phyloP scores from a whole-genome alignment of 2,329 filamentous ascomycete species.

The Trichophyton rubrum region DNA sequence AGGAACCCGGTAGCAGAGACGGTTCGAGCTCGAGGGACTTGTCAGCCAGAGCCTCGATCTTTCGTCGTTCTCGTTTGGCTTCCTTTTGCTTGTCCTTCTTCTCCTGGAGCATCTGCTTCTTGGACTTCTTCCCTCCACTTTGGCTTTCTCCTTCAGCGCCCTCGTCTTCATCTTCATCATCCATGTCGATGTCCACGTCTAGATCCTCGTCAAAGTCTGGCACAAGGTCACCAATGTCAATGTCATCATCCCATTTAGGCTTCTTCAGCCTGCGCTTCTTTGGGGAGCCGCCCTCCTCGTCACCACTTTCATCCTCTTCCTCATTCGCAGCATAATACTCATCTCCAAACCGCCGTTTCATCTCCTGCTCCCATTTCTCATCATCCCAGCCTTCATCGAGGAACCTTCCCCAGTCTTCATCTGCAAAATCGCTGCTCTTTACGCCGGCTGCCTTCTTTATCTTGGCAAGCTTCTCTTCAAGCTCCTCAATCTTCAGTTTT shows the following conservation, averaged over 20 bases:
- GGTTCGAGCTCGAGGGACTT: conserved; percentile 63
- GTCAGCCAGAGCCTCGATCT: conserved; percentile 78
- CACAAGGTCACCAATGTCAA: conserved; percentile 86
- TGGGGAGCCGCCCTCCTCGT: conserved; percentile 12
- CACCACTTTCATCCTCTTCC: conserved; percentile 38
- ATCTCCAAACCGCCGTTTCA: conserved; percentile 78
- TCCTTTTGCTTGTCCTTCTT: conserved; percentile 52
- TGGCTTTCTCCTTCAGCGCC: conserved; percentile 28
- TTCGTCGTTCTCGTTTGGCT: conserved; percentile 66
- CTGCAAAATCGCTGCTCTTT: conserved; percentile 50
- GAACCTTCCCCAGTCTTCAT: conserved; percentile 74
- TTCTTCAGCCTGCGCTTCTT: conserved; percentile 61
- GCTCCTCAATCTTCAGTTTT: conserved; percentile 81
- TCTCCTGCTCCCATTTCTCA: conserved; percentile 78
- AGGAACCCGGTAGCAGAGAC: conserved; percentile 45
- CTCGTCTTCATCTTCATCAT: conserved; percentile 39
- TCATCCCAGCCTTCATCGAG: conserved; percentile 83
- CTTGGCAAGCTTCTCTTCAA: conserved; percentile 71
- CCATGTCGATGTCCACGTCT: conserved; percentile 44
- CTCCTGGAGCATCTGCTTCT: conserved; percentile 38
- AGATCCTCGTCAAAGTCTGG: conserved; percentile 68
- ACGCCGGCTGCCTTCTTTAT: conserved; percentile 83
- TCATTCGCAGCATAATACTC: conserved; percentile 71
- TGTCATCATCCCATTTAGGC: conserved; percentile 90
- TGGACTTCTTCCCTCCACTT: conserved; percentile 23